These are phyloP conservation scores for Xylariaceae sp. DNA, from an alignment of 2,329 filamentous ascomycete genomes.

Conservation along the genomic window DNA sequence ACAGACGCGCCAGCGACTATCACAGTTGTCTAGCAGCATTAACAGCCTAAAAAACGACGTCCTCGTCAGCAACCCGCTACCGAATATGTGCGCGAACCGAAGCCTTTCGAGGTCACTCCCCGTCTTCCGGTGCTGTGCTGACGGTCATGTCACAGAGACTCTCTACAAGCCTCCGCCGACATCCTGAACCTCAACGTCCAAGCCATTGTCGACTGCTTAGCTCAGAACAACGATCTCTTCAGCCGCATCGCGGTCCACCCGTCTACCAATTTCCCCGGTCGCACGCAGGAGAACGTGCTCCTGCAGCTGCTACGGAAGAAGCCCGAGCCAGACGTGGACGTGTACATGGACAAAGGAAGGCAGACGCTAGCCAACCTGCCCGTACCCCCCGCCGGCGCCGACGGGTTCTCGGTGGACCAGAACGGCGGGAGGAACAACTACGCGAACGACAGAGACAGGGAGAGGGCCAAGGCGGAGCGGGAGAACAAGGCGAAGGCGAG, in stretches of 20 bases:
- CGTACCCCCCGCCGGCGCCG: background rate
- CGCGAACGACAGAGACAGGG: too few relatives aligned
- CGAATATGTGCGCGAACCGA: slow-evolving; percentile 52
- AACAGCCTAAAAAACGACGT: slow-evolving; percentile 57
- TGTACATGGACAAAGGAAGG: slow-evolving; percentile 62
- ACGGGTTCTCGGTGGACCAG: background rate
- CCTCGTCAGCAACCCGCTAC: slow-evolving; percentile 58
- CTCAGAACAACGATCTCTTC: slow-evolving; percentile 62
- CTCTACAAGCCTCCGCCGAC: slow-evolving; percentile 64
- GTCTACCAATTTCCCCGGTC: slow-evolving; percentile 67
- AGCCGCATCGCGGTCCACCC: slow-evolving; percentile 68
- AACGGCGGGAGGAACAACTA: too few relatives aligned
- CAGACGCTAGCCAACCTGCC: slow-evolving; percentile 31
- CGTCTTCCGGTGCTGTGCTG: too few relatives aligned
- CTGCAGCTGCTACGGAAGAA: slow-evolving; percentile 74
- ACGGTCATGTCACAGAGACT: too few relatives aligned
- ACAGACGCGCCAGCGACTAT: slow-evolving; percentile 61
- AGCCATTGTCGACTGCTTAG: slow-evolving; percentile 59
- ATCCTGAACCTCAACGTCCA: slow-evolving; percentile 68
- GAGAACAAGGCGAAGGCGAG: slow-evolving; percentile 35
- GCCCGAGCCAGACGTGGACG: slow-evolving; percentile 70
- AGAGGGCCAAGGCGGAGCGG: too few relatives aligned
- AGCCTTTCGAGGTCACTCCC: too few relatives aligned
- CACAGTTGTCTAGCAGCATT: slow-evolving; percentile 64
- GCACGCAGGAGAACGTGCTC: slow-evolving; percentile 60